Evolutionary conservation across 257 asterid genomes (phyloP).

Genomic region (Jacaranda copaia): DNA sequence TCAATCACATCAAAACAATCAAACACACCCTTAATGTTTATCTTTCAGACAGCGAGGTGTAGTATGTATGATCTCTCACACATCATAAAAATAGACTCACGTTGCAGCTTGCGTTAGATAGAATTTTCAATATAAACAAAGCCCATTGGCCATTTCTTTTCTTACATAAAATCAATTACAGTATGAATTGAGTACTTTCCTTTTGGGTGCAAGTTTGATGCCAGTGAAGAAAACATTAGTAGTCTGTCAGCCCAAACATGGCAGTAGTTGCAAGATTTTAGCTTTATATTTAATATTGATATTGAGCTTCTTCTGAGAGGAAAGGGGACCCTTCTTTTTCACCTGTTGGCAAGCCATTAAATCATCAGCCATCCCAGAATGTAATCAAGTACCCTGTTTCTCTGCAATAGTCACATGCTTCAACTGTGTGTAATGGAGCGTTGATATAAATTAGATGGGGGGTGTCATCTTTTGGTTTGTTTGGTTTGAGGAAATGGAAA

Average conservation of each 20-base stretch:
- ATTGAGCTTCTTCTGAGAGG: conserved; percentile 12
- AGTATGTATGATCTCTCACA: too few species aligned
- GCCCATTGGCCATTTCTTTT: too few species aligned
- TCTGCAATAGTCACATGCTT: conserved; percentile 66
- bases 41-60: too few species aligned
- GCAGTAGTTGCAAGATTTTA: conserved; percentile 42
- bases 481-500: conserved; percentile 25
- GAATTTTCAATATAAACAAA: too few species aligned
- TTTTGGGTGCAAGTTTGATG: conserved; percentile 46
- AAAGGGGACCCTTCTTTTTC: conserved; percentile 43
- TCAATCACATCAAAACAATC: too few species aligned
- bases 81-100: too few species aligned
- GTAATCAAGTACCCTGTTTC: conserved; percentile 50
- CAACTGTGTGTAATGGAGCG: conserved; percentile 37
- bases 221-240: conserved; percentile 51
- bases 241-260: conserved; percentile 56
- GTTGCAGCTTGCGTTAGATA: too few species aligned
- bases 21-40: too few species aligned
- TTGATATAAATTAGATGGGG: conserved; percentile 36
- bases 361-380: conserved; percentile 35
- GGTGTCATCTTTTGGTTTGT: conserved; percentile 34
- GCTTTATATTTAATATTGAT: conserved; percentile 36
- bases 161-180: neutral
- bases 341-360: conserved; percentile 7
- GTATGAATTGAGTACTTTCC: conserved; percentile 39